Evolutionary conservation across 192 early-diverging fungal genomes (phyloP), one percentile per base, ranked within the genome.

Genomic region (Pilaira anomala): DNA sequence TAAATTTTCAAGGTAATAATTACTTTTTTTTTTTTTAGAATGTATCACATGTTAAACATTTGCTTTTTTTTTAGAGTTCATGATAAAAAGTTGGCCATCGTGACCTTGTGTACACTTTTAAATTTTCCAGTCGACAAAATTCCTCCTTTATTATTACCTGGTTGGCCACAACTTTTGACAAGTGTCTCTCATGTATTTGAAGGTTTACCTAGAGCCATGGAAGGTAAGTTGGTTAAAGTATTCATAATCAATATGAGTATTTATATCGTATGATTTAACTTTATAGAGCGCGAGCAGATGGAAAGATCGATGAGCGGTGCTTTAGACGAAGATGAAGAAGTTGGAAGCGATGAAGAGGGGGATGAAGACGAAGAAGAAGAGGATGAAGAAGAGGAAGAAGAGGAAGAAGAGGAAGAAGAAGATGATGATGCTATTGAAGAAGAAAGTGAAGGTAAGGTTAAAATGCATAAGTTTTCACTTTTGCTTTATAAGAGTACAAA

Each of bases 81-180:
- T 75, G 95, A 97, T 78, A 96, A 95, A 82, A 94, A 93, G 78
- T 84, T 97, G 26, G 79, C 82, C 3, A 89, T 97, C 39, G 63
- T 94, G 22, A 79, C 91, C 0, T 73, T 97, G 13, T 88, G 85
- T 60, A 67, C 90, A 0, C 63, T 97, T 8, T 64, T 97, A 42
- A 78, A 79, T 22, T 66, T 93, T 7, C 90, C 93, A 6, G 63
- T 78, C 13, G 81, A 82, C 1, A 83, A 91, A 70, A 65, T 97
- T 7, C 95, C 95, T 7, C 46, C 78, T 0, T 66, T 86, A 2
- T 69, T 97, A 36, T 87, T 88, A 62, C 68, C 66, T 51, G 90
- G 85, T 3, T 90, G 93, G 87, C 63, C 82, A 1, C 87, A 88
- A 66, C 68, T 96, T 40, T 78, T 94, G 56, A 78, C 80, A 21